A percentile compares a stretch with the other conserved stretches of the same genome.
Evolutionary conservation across 108 stramenopile species (phyloP).

Genomic region (Nitzschia sp.): DNA sequence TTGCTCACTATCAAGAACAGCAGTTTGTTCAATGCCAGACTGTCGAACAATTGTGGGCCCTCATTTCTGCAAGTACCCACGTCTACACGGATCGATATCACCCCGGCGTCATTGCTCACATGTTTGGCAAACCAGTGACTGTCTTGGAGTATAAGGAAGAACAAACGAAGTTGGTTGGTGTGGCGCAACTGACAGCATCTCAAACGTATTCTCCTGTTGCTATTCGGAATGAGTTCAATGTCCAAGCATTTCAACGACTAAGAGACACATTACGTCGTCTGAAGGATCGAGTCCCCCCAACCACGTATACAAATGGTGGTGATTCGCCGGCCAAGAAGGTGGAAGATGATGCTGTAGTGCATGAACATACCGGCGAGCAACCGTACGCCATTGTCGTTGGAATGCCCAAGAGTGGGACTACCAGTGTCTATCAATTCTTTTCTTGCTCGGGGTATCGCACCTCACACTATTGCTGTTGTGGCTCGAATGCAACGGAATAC

Average conservation of each 20-base stretch:
- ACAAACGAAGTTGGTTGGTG: not conserved
- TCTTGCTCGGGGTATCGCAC: constrained; percentile 21
- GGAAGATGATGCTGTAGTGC: not conserved
- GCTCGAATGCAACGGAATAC: constrained; percentile 18
- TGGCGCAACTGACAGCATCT: not conserved
- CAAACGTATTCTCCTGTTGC: not conserved
- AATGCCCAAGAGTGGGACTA: constrained; percentile 34
- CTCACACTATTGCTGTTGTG: constrained; percentile 37
- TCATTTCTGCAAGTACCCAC: not conserved
- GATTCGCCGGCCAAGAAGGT: not conserved
- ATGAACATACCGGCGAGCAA: not conserved
- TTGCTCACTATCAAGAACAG: not conserved
- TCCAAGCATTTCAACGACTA: not conserved
- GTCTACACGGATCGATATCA: constrained; percentile 19
- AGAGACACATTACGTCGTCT: not conserved
- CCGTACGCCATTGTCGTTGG: constrained; percentile 33
- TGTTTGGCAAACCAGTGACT: not conserved
- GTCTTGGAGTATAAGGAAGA: constrained; percentile 3
- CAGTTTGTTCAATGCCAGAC: constrained; percentile 9
- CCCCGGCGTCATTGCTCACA: constrained; percentile 4
- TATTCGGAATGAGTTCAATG: not conserved
- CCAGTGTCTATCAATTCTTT: constrained; percentile 34
- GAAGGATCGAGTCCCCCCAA: not conserved
- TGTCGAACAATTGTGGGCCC: constrained; percentile 11
- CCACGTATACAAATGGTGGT: not conserved